A percentile compares a stretch with the other conserved stretches of the same genome.
Conservation (phyloP, 2,329 filamentous ascomycete genomes). For the Aspergillus sp. region DNA sequence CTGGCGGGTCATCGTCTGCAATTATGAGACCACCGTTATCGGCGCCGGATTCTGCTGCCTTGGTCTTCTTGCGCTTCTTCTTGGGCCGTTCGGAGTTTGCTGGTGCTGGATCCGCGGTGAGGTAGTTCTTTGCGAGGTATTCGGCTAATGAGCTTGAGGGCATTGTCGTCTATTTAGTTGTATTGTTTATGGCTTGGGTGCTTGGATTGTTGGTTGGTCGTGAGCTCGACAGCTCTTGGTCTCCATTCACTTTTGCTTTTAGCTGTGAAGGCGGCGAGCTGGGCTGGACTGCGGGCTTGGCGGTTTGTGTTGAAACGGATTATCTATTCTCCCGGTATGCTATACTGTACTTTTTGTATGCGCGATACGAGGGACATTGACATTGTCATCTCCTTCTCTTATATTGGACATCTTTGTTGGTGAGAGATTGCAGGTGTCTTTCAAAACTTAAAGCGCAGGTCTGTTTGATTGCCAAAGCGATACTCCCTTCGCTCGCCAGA, state of each 20-base stretch:
- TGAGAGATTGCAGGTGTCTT: too few species aligned
- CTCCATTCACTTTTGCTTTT: too few species aligned
- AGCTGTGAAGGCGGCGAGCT: too few species aligned
- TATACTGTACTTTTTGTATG: background rate
- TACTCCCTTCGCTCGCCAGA: too few species aligned
- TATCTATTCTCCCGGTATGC: background rate
- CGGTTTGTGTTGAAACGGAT: background rate
- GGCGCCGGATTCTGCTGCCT: constrained; percentile 41
- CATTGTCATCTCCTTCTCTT: too few species aligned
- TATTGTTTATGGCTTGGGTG: background rate
- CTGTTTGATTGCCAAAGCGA: too few species aligned
- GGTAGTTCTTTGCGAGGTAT: constrained; percentile 90
- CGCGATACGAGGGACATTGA: background rate
- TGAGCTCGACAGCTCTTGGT: background rate
- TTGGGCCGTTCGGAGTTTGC: constrained; percentile 47
- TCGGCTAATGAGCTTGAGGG: constrained; percentile 62
- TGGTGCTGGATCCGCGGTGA: constrained; percentile 61
- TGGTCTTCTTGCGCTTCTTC: constrained; percentile 58
- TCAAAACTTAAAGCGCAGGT: background rate
- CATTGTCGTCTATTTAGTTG: constrained; percentile 43
- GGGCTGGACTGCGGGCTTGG: background rate
- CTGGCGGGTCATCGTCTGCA: constrained; percentile 43
- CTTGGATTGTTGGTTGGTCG: background rate
- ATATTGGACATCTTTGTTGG: too few species aligned
- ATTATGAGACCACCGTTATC: constrained; percentile 42